A percentile compares a stretch with the other conserved stretches of the same genome.
phyloP scores from a whole-genome alignment of 208 protist genomes.

The Leishmania arabica region DNA sequence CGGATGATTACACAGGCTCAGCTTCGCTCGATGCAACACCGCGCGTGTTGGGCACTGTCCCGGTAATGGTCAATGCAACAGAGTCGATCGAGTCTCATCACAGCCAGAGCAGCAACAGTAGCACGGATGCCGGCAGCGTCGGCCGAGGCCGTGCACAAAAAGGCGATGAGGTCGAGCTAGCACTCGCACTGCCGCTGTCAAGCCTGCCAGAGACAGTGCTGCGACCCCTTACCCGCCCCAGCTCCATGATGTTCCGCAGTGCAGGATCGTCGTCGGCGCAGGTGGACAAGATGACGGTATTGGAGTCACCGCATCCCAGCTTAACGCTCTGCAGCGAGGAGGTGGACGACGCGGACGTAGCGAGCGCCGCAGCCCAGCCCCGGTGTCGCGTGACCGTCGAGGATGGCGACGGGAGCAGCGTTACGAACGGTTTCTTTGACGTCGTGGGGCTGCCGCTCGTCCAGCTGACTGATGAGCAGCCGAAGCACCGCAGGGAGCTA shows the following conservation, averaged over 20 bases:
- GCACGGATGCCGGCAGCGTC: not conserved
- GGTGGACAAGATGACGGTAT: conserved; percentile 22
- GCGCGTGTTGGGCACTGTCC: not conserved
- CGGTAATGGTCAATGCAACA: not conserved
- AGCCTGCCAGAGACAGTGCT: not conserved
- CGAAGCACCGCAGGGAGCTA: not conserved
- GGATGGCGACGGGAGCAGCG: conserved; percentile 1
- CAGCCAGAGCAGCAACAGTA: not conserved
- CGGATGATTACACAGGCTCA: not conserved
- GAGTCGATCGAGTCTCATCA: not conserved
- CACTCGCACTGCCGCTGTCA: not conserved
- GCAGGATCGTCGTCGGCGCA: conserved; percentile 14
- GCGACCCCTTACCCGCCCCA: not conserved
- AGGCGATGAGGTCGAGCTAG: not conserved
- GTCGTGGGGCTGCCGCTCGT: no score
- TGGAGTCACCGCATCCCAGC: conserved; percentile 19
- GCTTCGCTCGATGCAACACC: not conserved
- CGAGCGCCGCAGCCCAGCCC: not conserved
- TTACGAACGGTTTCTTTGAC: not conserved
- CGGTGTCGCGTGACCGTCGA: not conserved
- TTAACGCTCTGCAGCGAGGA: conserved; percentile 6
- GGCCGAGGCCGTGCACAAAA: not conserved
- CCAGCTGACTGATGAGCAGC: not conserved
- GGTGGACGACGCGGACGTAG: conserved; percentile 1
- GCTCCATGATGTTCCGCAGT: conserved; percentile 19